A percentile compares a stretch with the other conserved stretches of the same genome.
Evolutionary conservation across 2,329 filamentous ascomycete species (phyloP).

Genomic region (Leptographium flavum): DNA sequence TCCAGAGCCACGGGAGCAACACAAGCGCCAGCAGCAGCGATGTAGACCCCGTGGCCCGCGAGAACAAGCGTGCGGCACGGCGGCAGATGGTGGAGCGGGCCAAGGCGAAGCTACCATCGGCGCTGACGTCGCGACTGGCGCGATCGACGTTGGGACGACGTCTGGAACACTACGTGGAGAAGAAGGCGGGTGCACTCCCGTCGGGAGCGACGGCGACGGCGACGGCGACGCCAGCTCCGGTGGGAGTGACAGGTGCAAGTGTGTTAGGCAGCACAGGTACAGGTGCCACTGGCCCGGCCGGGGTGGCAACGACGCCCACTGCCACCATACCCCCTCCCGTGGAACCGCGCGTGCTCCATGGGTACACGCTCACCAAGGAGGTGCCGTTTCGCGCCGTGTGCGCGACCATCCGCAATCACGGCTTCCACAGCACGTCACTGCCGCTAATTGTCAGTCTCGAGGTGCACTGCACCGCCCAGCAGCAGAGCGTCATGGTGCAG

Average conservation of each 20-base stretch:
- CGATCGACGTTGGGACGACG: constrained; percentile 32
- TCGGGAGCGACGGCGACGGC: not conserved
- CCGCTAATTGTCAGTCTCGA: constrained; percentile 92
- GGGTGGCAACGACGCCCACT: not conserved
- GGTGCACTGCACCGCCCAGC: constrained; percentile 66
- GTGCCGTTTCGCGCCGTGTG: constrained; percentile 80
- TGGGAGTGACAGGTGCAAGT: not conserved
- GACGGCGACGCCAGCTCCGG: not conserved
- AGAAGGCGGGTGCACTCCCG: constrained; percentile 13
- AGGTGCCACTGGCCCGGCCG: not conserved
- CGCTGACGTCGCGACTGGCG: constrained; percentile 29
- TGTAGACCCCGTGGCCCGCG: constrained; percentile 14
- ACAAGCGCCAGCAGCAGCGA: constrained; percentile 9
- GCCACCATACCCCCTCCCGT: constrained; percentile 3
- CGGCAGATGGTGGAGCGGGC: constrained; percentile 49
- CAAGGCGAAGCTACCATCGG: constrained; percentile 37
- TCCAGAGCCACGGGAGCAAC: no score
- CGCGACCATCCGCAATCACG: constrained; percentile 61
- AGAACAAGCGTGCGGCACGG: constrained; percentile 24
- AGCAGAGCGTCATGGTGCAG: constrained; percentile 81
- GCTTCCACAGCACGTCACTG: constrained; percentile 60
- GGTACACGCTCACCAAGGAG: constrained; percentile 81
- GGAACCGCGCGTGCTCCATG: constrained; percentile 73
- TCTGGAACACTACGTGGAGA: constrained; percentile 20
- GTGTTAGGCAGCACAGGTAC: no score